Evolutionary conservation across 2,329 filamentous ascomycete genomes (phyloP), one percentile per base, ranked within the genome.

Genomic region (Colletotrichum tamarilloi): DNA sequence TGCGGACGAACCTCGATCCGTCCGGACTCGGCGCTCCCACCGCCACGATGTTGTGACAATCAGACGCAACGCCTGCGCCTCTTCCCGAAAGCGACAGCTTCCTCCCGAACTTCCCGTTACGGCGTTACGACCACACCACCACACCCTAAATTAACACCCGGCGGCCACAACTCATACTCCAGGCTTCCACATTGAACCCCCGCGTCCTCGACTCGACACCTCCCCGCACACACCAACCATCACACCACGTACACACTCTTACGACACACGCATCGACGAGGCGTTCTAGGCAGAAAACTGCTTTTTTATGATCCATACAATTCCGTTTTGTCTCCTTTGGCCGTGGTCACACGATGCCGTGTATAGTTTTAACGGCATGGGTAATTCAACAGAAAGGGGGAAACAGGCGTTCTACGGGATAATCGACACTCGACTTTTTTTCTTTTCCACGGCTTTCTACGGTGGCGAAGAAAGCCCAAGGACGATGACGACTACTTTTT

Each of bases 11-110:
- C 35, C 74, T 68, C 67, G 75, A 71, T 46, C 53, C 56, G 12
- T 42, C 82, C 49, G 80, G 80, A 26, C 76, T 85, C 6, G 74
- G 76, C 55, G 83, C 83, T 28, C 82, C 84, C 11, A 84, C 82
- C 46, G 84, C 83, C 38, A 80, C 84, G 77, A 85, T 84, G 83
- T 81, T 84, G 56, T 85, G 62, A 57, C 49, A 65, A 64, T 64
- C 62, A 64, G 62, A 64, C 35, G 12, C 49, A 64, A 64, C 62
- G 62, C 62, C 65, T 63, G 28, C 69, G 65, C 57, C 66, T 24
- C 32, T 35, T 58, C 28, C 65, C 52, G 52, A 58, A 35, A 62
- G 62, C 58, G 53, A 68, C 53, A 24, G 38, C 30, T 60, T 26
- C 42, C 26, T 32, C 32, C 60, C 71, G 35, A 66, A 52, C 35